A percentile compares a stretch with the other conserved stretches of the same genome.
phyloP scores from a whole-genome alignment of 139 green algal genomes.

The Asterochloris erici region DNA sequence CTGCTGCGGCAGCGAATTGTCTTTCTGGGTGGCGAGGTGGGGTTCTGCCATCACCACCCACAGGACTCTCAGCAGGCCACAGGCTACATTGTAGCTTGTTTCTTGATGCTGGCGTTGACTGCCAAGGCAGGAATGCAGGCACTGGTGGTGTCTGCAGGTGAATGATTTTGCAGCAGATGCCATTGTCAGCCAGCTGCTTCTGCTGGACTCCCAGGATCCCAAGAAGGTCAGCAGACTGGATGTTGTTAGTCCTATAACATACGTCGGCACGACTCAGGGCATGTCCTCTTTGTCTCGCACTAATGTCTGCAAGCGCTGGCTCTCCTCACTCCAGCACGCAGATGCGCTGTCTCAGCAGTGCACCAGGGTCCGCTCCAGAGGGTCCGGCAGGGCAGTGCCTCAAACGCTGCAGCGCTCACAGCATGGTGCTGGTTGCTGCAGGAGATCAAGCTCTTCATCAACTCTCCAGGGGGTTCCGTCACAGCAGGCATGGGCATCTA shows the following conservation, averaged over 20 bases:
- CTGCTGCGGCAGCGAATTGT: slow-evolving; percentile 93
- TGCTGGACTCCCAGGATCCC: slow-evolving; percentile 93
- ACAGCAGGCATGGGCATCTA: slow-evolving; percentile 99
- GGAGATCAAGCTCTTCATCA: slow-evolving; percentile 99
- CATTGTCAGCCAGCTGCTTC: slow-evolving; percentile 94
- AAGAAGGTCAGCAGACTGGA: slow-evolving; percentile 53
- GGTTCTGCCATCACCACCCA: background rate
- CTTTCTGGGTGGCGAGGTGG: slow-evolving; percentile 88
- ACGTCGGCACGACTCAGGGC: too few relatives aligned
- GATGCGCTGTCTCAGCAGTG: background rate
- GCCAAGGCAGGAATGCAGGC: background rate
- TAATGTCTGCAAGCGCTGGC: too few relatives aligned
- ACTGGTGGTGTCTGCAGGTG: slow-evolving; percentile 55
- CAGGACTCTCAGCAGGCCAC: background rate
- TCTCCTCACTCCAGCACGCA: background rate
- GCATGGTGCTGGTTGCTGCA: slow-evolving; percentile 10
- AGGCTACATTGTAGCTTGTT: background rate
- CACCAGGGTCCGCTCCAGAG: background rate
- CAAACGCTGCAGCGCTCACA: background rate
- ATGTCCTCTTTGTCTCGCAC: too few relatives aligned
- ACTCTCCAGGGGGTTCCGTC: slow-evolving; percentile 96
- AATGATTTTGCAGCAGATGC: slow-evolving; percentile 96
- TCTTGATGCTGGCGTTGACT: background rate
- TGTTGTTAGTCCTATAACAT: too few relatives aligned
- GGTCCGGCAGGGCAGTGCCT: background rate